Evolutionary conservation across 1,284 basidiomycete genomes (phyloP), one percentile per base, ranked within the genome.

Genomic region (Mycena sp.): DNA sequence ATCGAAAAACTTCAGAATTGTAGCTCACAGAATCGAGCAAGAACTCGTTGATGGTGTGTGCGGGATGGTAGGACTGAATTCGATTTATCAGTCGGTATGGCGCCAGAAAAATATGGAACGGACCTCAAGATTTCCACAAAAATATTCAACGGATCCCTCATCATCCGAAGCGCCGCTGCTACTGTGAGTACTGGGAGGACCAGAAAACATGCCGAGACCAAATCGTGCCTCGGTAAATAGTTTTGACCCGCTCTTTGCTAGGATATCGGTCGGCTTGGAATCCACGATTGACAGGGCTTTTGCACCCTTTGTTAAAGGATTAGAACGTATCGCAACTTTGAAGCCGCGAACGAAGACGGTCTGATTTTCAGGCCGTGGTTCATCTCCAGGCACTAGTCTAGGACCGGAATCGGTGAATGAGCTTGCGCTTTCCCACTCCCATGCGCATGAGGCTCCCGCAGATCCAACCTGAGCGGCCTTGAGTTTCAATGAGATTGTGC

Each of bases 281-380:
- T 61, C 29, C 4, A 32, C 26, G 32, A 60, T 44, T 4, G 29
- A 30, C 17, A 28, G 35, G n/a, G 25, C 38, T 19, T 58, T 58
- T 6, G 41, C 14, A 3, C 29, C 5, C 19, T 32, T 41, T 16
- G 26, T 19, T 7, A 54, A 41, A 10, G 35, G 11, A 19, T 6
- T 29, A 6, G 50, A 29, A 9, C 54, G 61, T 5, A 57, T 16
- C 1, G 54, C 41, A 25, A 63, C 44, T 37, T 58, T 63, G 61
- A 63, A 63, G 4, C 61, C 61, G 1, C 61, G 61, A 3, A 63
- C 10, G 40, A 64, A 64, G 3, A 64, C 61, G 2, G 56, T 58
- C 26, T 63, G 61, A 41, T 63, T 63, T 4, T 58, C 45, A 10
- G n/a, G 19, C 60, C 53, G 26, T 14, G 3, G 1, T 17, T 37